phyloP scores from a whole-genome alignment of 768 basidiomycete species.

The Amanita pallidorosea region DNA sequence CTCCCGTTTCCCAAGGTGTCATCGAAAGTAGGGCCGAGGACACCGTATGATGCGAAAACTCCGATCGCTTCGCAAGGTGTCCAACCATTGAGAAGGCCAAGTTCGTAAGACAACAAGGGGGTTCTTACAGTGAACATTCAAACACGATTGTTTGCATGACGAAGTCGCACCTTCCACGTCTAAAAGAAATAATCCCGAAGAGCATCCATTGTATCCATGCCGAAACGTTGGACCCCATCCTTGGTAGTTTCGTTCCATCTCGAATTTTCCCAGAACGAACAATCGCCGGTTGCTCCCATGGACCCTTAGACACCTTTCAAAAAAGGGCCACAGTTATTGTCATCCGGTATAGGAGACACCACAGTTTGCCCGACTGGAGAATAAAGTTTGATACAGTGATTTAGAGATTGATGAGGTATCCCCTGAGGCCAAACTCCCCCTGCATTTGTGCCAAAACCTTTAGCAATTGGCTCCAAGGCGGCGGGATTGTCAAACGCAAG shows the following conservation, averaged over 20 bases:
- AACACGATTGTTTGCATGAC: not conserved
- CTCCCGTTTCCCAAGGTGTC: conserved; percentile 26
- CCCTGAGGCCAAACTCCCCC: conserved; percentile 30
- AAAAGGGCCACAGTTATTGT: conserved; percentile 47
- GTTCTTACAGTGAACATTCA: conserved; percentile 28
- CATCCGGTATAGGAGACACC: conserved; percentile 63
- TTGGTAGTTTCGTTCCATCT: conserved; percentile 35
- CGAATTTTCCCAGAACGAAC: conserved; percentile 38
- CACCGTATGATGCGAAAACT: conserved; percentile 48
- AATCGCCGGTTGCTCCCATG: conserved; percentile 14
- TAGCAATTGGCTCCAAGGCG: conserved; percentile 19
- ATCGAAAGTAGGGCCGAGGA: conserved; percentile 3
- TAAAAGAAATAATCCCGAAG: conserved; percentile 32
- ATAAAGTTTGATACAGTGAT: not conserved
- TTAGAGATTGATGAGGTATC: not conserved
- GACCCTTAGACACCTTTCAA: conserved; percentile 12
- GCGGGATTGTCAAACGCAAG: conserved; percentile 17
- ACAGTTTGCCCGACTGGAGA: conserved; percentile 31
- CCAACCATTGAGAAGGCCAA: conserved; percentile 28
- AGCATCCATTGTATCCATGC: conserved; percentile 35
- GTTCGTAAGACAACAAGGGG: conserved; percentile 41
- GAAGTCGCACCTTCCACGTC: conserved; percentile 25
- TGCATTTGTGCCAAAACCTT: conserved; percentile 18
- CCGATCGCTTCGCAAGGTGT: conserved; percentile 34
- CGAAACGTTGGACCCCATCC: conserved; percentile 37